Conservation (phyloP, 2,329 filamentous ascomycete genomes). For the Pseudogymnoascus sp. region DNA sequence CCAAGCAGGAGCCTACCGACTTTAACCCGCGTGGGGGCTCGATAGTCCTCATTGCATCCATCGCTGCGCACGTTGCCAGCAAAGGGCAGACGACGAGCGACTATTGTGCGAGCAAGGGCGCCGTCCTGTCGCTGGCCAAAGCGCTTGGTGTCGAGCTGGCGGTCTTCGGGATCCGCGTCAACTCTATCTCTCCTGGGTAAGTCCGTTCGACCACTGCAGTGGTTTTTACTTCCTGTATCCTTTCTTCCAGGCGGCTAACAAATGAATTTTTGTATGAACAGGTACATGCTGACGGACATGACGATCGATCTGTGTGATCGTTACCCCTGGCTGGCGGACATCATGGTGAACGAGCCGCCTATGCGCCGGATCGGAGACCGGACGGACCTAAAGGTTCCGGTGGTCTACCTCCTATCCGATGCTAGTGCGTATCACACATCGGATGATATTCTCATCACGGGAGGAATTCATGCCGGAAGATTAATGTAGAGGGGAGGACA, state of each 20-base stretch:
- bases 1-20: conserved; percentile 22
- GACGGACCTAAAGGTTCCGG: conserved; percentile 37
- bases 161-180: conserved; percentile 26
- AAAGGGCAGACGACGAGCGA: conserved; percentile 28
- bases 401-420: conserved; percentile 38
- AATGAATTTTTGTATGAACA: not conserved
- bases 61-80: conserved; percentile 27
- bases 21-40: conserved; percentile 25
- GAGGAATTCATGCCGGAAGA: conserved; percentile 35
- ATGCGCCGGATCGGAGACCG: conserved; percentile 34
- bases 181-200: conserved; percentile 30
- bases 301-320: not conserved
- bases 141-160: conserved; percentile 31
- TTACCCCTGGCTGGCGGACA: not conserved
- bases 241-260: not conserved
- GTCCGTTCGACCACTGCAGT: not conserved
- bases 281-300: conserved; percentile 12
- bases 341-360: conserved; percentile 26
- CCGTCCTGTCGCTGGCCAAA: conserved; percentile 39
- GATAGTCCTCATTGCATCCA: conserved; percentile 30
- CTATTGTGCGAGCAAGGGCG: conserved; percentile 42
- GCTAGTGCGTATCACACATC: conserved; percentile 37
- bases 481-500: not conserved
- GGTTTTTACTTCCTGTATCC: too few relatives aligned
- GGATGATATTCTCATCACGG: conserved; percentile 38